A percentile compares a stretch with the other conserved stretches of the same genome.
These are phyloP conservation scores for Nemophila menziesii DNA, from an alignment of 257 asterid genomes.

Conservation along the genomic window DNA sequence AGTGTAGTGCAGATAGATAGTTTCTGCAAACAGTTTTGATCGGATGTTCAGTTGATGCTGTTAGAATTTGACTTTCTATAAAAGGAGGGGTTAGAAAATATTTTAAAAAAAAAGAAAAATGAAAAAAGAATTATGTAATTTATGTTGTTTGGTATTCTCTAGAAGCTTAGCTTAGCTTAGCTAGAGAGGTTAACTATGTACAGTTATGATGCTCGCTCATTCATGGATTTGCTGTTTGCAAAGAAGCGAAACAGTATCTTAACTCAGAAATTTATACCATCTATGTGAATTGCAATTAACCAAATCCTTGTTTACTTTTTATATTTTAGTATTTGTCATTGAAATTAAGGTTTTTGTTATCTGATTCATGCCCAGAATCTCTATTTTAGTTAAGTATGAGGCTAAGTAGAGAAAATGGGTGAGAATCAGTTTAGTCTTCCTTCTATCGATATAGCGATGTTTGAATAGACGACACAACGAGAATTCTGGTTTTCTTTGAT, in stretches of 20 bases:
- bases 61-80: background rate
- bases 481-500: too few relatives aligned
- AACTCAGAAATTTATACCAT: slow-evolving; percentile 2
- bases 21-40: background rate
- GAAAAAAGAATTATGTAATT: background rate
- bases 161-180: background rate
- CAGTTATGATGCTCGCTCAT: slow-evolving; percentile 6
- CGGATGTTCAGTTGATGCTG: background rate
- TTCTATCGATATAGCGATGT: too few relatives aligned
- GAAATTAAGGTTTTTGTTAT: too few relatives aligned
- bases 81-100: too few relatives aligned
- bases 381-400: background rate
- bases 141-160: background rate
- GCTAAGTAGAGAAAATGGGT: slow-evolving; percentile 13
- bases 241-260: slow-evolving; percentile 3
- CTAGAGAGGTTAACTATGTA: slow-evolving; percentile 7
- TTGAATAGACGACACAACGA: too few relatives aligned
- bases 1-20: background rate
- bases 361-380: background rate
- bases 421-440: slow-evolving; percentile 9
- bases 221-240: slow-evolving; percentile 7
- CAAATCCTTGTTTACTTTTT: background rate
- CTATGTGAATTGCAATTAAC: too few relatives aligned
- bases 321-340: background rate
- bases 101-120: too few relatives aligned